Base-by-base conservation (phyloP, 176 grass and related monocot species). In the Oryza glaberrima region DNA sequence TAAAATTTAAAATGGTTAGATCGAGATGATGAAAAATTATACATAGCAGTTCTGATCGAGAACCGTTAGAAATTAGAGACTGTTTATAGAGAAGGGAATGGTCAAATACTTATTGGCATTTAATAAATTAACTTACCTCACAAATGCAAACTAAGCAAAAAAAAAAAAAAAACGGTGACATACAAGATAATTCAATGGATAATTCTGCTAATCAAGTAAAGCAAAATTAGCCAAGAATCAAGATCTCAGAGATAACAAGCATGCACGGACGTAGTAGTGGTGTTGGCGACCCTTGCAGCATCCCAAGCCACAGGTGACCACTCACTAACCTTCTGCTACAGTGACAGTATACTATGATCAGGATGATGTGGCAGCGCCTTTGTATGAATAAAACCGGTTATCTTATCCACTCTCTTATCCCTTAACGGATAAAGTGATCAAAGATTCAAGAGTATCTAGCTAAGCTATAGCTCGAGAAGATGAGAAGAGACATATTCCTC, bases 401-500 rank as follows among this genome's bases (percentile, higher is more conserved):
- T 75, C 77, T 81, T 86, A 80, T 86, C 77, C 84, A 11, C 5
- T 80, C n/a, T 35, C 69, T 75, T 74, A 81, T 74, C 69, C 76
- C 28, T 11, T 20, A 12, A 73, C 52, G 60, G 69, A 67, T 80
- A 80, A 67, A 74, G 28, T 30, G 15, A 58, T 58, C 54, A 58
- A 58, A 20, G 17, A 20, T 11, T 13, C 13, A 65, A 13, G 10
- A 16, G 61, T 6, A 36, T 14, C 49, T 52, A 52, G 43, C 32
- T 36, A 26, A 36, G 35, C 35, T 6, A 36, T 36, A 36, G 35
- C 35, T 36, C 5, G 35, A 36, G 35, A 69, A 44, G 25, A 16
- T n/a, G 67, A 45, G 30, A 48, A 46, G 9, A 38, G 26, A 3
- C 11, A 30, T 8, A 86, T 51, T 35, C 69, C 46, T 17, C 47